A percentile compares a stretch with the other conserved stretches of the same genome.
phyloP scores from a whole-genome alignment of 306 rosid genomes.

The Inga leiocalycina region DNA sequence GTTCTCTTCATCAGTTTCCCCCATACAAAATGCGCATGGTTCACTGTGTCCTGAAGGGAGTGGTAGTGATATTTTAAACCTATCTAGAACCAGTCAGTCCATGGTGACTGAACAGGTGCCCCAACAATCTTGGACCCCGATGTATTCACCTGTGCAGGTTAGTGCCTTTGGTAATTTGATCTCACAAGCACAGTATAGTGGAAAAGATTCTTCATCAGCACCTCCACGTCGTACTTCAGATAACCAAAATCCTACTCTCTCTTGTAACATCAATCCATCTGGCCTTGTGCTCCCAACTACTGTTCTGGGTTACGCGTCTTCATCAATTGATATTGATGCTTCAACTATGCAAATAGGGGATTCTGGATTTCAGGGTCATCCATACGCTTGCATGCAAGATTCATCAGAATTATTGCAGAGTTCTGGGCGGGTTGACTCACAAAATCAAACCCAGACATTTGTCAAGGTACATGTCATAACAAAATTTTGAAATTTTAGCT shows the following conservation, averaged over 20 bases:
- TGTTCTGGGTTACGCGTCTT: constrained; percentile 51
- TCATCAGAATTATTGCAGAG: constrained; percentile 70
- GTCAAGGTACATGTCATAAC: constrained; percentile 60
- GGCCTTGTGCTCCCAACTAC: constrained; percentile 82
- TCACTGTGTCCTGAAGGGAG: constrained; percentile 73
- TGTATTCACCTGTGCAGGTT: constrained; percentile 58
- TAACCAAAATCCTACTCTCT: constrained; percentile 66
- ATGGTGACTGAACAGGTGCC: constrained; percentile 60
- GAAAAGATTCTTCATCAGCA: constrained; percentile 55
- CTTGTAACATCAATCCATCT: constrained; percentile 82
- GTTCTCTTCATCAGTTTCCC: constrained; percentile 54
- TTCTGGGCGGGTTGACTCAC: constrained; percentile 68
- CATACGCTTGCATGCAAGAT: constrained; percentile 66
- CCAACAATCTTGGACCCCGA: constrained; percentile 64
- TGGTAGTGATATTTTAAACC: constrained; percentile 50
- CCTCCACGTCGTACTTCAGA: constrained; percentile 55
- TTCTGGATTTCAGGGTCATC: constrained; percentile 66
- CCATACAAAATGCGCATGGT: constrained; percentile 59
- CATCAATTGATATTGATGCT: constrained; percentile 58
- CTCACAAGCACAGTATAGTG: constrained; percentile 61
- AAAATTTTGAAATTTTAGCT: not conserved
- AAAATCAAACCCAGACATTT: constrained; percentile 61
- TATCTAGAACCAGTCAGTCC: constrained; percentile 65
- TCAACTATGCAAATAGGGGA: constrained; percentile 69
- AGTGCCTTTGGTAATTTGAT: constrained; percentile 55